Evolutionary conservation across 495 filamentous ascomycete species (phyloP), one percentile per base, ranked within the genome.

Genomic region (Entonaema liquescens): DNA sequence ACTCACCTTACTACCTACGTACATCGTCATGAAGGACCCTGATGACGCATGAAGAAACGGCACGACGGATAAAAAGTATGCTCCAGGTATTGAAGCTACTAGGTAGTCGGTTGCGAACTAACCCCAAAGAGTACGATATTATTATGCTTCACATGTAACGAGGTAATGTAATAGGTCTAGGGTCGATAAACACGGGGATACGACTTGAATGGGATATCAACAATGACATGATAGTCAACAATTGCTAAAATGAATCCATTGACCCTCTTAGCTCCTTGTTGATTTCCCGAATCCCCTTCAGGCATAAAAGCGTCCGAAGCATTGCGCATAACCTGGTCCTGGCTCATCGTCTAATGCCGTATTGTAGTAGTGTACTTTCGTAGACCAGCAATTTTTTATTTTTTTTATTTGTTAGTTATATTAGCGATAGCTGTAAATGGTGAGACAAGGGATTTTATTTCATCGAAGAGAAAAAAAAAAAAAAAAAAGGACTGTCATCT

Each of bases 241-340:
- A 60, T 60, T 49, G 29, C 52, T 66, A 40, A 68, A 64, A 64
- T 72, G 42, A 63, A 63, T 59, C 49, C 29, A 52, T 67, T 54
- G 64, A 64, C 60, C 65, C 70, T 36, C 70, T 26, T 53, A 49
- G 59, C 65, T 72, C 65, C 70, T 61, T 68, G 60, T 64, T 72
- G 70, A 72, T 68, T 72, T 68, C 65, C 70, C 65, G 59, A 56
- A 23, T 65, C 49, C 28, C 59, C 47, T 49, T 21, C 8, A 31
- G 38, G 55, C 21, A 44, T 19, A 28, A 25, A 26, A 47, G 38
- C 35, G 52, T 65, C 40, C 23, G 40, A 60, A 65, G 65, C 70
- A 72, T 65, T 64, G 70, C 40, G 65, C 70, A 72, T 68, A 58
- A 44, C 36, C n/a, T 72, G 70, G 60, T 58, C 65, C 64, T 44